These are phyloP conservation scores for Aureobasidium sp. DNA, from an alignment of 2,329 filamentous ascomycete species.

Conservation along the genomic window DNA sequence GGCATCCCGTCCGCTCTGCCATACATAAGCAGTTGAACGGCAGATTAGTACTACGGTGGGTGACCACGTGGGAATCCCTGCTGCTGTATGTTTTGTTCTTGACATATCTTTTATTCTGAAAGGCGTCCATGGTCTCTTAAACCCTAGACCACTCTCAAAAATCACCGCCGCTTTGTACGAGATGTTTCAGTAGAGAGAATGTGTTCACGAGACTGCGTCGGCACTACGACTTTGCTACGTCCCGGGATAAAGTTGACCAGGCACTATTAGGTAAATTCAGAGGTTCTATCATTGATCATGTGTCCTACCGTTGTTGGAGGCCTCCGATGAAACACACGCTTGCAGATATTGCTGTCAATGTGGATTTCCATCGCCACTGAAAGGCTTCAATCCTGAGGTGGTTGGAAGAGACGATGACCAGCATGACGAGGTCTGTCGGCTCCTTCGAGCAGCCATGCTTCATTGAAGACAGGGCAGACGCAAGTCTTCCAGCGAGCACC, in stretches of 20 bases:
- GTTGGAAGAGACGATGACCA: background rate
- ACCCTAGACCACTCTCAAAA: background rate
- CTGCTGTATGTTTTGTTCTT: too few relatives aligned
- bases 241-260: background rate
- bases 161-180: background rate
- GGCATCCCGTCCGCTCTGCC: too few relatives aligned
- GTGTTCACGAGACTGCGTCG: background rate
- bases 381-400: background rate
- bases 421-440: background rate
- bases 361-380: background rate
- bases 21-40: too few relatives aligned
- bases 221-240: background rate
- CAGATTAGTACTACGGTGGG: too few relatives aligned
- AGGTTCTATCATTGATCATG: too few relatives aligned
- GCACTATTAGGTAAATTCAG: too few relatives aligned
- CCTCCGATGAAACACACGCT: background rate
- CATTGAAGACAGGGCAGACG: background rate
- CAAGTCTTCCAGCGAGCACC: constrained; percentile 10
- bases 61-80: too few relatives aligned
- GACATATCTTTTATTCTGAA: too few relatives aligned
- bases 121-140: background rate
- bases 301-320: background rate
- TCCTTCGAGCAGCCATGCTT: background rate
- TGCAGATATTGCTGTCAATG: background rate
- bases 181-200: background rate